Conservation (phyloP, 1,284 basidiomycete species). For the Dichomitus squalens region DNA sequence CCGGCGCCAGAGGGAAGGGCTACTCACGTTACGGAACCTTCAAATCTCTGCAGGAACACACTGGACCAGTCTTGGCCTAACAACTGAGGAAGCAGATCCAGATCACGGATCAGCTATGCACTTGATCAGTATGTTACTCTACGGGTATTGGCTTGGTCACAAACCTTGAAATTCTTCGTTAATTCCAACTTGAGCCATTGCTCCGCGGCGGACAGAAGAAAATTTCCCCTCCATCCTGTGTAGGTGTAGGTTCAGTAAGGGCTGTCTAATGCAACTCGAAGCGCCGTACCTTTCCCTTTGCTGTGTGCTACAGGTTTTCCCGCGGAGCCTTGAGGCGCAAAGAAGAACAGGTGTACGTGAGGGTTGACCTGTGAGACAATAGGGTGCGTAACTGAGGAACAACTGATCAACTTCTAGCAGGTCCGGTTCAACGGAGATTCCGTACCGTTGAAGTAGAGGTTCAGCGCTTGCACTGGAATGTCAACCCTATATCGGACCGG, state of each 20-base stretch:
- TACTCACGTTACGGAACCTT: constrained; percentile 79
- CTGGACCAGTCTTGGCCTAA: constrained; percentile 95
- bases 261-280: not conserved
- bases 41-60: constrained; percentile 90
- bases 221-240: constrained; percentile 93
- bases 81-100: constrained; percentile 87
- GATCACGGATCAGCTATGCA: constrained; percentile 81
- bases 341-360: constrained; percentile 98
- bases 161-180: constrained; percentile 90
- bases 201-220: constrained; percentile 88
- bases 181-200: constrained; percentile 94
- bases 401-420: not conserved
- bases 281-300: constrained; percentile 77
- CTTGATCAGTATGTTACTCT: not conserved
- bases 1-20: not conserved
- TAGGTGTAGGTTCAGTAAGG: not conserved
- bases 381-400: constrained; percentile 81
- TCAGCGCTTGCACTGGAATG: constrained; percentile 91
- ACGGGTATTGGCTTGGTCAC: not conserved
- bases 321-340: constrained; percentile 91
- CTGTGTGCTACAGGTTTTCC: constrained; percentile 92
- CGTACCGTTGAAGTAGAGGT: constrained; percentile 88
- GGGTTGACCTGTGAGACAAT: constrained; percentile 97
- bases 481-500: constrained; percentile 65
- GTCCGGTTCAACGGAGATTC: constrained; percentile 4